Evolutionary conservation across 345 rosid species (phyloP).

Genomic region (Hirschfeldia incana): DNA sequence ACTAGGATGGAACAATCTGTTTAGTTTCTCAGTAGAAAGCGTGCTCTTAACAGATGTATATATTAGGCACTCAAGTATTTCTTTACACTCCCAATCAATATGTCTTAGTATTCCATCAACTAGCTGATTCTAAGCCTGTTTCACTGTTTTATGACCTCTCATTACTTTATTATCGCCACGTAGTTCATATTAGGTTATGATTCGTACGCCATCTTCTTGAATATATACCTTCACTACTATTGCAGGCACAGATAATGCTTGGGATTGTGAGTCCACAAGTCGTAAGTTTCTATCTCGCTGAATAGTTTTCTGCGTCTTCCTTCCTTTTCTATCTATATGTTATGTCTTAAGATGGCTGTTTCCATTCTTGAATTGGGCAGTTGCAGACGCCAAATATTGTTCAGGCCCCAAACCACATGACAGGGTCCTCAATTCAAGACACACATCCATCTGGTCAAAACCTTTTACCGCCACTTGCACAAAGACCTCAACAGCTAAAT

Average conservation of each 20-base stretch:
- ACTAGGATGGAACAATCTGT: not conserved
- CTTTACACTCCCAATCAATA: too few relatives aligned
- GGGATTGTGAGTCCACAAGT: slow-evolving; percentile 79
- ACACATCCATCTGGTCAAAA: slow-evolving; percentile 47
- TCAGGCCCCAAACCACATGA: slow-evolving; percentile 55
- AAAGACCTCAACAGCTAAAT: slow-evolving; percentile 50
- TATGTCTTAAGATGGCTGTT: not conserved
- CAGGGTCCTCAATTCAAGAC: slow-evolving; percentile 50
- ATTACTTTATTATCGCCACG: too few relatives aligned
- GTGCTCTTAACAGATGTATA: slow-evolving; percentile 5
- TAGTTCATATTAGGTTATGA: not conserved
- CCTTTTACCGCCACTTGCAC: slow-evolving; percentile 56
- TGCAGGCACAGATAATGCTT: slow-evolving; percentile 89
- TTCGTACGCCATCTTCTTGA: slow-evolving; percentile 19
- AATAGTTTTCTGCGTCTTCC: slow-evolving; percentile 20
- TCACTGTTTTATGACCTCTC: not conserved
- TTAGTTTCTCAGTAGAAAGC: not conserved
- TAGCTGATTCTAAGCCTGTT: not conserved
- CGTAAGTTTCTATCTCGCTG: slow-evolving; percentile 48
- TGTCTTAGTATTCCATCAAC: not conserved
- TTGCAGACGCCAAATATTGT: slow-evolving; percentile 68
- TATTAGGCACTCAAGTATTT: too few relatives aligned
- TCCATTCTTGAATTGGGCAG: slow-evolving; percentile 50
- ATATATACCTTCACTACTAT: slow-evolving; percentile 14
- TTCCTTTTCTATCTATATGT: slow-evolving; percentile 7